A percentile compares a stretch with the other conserved stretches of the same genome.
These are phyloP conservation scores for Sclerotinia glacialis DNA, from an alignment of 2,329 filamentous ascomycete species.

Conservation along the genomic window DNA sequence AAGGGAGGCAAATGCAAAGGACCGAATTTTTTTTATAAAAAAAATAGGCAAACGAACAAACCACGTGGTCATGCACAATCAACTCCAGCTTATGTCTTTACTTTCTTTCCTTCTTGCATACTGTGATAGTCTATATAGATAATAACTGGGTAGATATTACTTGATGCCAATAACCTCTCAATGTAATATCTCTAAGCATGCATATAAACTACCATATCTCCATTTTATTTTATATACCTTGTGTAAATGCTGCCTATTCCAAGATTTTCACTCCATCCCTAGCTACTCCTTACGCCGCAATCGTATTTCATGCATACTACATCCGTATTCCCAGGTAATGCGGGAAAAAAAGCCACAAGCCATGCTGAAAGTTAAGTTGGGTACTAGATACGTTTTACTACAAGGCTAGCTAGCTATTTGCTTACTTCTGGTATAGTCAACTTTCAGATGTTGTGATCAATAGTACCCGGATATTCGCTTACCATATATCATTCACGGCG, in stretches of 20 bases:
- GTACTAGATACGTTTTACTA: not conserved
- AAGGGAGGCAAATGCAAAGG: not conserved
- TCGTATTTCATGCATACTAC: not conserved
- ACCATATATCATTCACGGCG: too few relatives aligned
- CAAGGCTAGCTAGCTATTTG: not conserved
- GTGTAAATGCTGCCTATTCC: conserved; percentile 5
- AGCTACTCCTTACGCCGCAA: too few relatives aligned
- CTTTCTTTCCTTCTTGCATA: too few relatives aligned
- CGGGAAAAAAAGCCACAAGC: not conserved
- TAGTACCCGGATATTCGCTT: not conserved
- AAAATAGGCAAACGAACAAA: not conserved
- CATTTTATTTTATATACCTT: too few relatives aligned
- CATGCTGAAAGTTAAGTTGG: not conserved
- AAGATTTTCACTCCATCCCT: not conserved
- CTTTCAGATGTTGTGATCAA: not conserved
- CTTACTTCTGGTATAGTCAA: not conserved
- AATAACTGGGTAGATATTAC: not conserved
- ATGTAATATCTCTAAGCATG: not conserved
- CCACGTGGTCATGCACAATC: not conserved
- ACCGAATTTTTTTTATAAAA: not conserved
- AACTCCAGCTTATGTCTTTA: not conserved
- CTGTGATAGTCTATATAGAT: not conserved
- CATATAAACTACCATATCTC: too few relatives aligned
- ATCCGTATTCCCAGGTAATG: not conserved
- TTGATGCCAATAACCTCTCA: not conserved